A percentile compares a stretch with the other conserved stretches of the same genome.
Conservation (phyloP, 768 basidiomycete species). For the Dioszegia crocea region DNA sequence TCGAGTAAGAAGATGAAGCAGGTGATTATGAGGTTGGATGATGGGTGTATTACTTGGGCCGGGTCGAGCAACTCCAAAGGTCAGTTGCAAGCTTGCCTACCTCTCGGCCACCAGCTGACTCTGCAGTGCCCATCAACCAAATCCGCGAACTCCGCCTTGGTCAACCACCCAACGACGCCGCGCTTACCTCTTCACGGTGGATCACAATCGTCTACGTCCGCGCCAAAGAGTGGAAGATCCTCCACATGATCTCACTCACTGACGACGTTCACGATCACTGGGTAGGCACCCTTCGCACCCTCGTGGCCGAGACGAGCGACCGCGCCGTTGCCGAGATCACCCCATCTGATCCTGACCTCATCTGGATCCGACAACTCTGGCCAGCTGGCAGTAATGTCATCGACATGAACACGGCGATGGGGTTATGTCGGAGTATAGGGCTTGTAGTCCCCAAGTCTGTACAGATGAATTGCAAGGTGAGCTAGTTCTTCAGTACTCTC, state of each 20-base stretch:
- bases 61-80: slow-evolving; percentile 19
- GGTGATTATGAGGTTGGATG: slow-evolving; percentile 66
- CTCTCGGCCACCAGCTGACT: background rate
- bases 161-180: slow-evolving; percentile 54
- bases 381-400: slow-evolving; percentile 34
- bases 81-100: slow-evolving; percentile 8
- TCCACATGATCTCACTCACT: slow-evolving; percentile 74
- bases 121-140: slow-evolving; percentile 72
- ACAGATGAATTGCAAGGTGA: slow-evolving; percentile 8
- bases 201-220: slow-evolving; percentile 75
- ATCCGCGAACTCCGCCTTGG: slow-evolving; percentile 82
- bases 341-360: slow-evolving; percentile 35
- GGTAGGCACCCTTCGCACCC: slow-evolving; percentile 62
- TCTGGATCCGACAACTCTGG: slow-evolving; percentile 45
- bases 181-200: slow-evolving; percentile 67
- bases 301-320: slow-evolving; percentile 49
- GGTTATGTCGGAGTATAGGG: slow-evolving; percentile 31
- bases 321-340: slow-evolving; percentile 30
- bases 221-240: slow-evolving; percentile 62
- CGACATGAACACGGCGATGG: slow-evolving; percentile 30
- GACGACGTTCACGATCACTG: slow-evolving; percentile 62
- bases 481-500: background rate
- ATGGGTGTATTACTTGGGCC: slow-evolving; percentile 55
- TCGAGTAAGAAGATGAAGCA: slow-evolving; percentile 71
- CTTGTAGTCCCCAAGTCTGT: slow-evolving; percentile 22